Percentiles rank a stretch among this genome's conserved stretches.
Evolutionary conservation across 495 filamentous ascomycete species (phyloP).

Genomic region (Haplographium delicatum): DNA sequence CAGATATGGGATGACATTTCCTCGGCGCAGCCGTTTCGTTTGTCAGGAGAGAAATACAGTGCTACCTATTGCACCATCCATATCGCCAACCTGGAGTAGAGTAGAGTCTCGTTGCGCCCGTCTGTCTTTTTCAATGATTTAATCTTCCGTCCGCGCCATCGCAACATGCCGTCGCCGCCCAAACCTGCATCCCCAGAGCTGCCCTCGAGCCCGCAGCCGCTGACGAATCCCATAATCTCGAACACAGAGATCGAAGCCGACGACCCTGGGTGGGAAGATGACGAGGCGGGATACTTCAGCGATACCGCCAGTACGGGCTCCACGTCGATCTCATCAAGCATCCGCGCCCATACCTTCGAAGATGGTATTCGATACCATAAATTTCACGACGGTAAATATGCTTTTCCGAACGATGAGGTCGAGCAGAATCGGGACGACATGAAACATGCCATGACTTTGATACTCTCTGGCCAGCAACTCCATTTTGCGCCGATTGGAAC

Average conservation of each 20-base stretch:
- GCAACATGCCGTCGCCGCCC: neutral
- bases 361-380: conserved; percentile 67
- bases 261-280: neutral
- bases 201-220: neutral
- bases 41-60: neutral
- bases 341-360: conserved; percentile 53
- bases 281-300: conserved; percentile 41
- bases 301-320: conserved; percentile 34
- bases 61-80: neutral
- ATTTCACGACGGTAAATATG: conserved; percentile 57
- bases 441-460: conserved; percentile 53
- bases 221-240: neutral
- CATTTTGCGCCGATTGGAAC: conserved; percentile 45
- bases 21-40: neutral
- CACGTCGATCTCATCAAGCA: conserved; percentile 46
- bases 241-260: neutral
- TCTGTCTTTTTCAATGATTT: neutral
- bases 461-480: conserved; percentile 40
- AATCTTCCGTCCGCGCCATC: neutral
- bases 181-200: neutral
- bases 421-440: conserved; percentile 71
- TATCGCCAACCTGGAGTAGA: no score
- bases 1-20: neutral
- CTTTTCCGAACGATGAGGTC: conserved; percentile 58
- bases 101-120: no score